Evolutionary conservation across 1,139 yeast species (phyloP).

Genomic region (Kluyveromyces sp.): DNA sequence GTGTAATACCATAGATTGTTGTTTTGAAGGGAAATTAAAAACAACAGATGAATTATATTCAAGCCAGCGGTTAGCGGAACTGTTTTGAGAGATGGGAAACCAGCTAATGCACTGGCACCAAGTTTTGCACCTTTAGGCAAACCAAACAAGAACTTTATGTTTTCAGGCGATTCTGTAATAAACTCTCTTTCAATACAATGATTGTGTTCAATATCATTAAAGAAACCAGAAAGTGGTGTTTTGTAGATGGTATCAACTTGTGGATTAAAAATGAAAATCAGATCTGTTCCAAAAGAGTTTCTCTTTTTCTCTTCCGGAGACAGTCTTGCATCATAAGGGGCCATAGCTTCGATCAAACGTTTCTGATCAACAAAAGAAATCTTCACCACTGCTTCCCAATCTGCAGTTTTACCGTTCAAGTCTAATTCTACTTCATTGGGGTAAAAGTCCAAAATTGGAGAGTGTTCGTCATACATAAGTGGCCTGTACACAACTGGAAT

Average conservation of each 20-base stretch:
- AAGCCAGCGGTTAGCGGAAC: slow-evolving; percentile 52
- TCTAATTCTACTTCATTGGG: slow-evolving; percentile 87
- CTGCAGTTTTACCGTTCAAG: slow-evolving; percentile 88
- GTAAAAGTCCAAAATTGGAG: slow-evolving; percentile 86
- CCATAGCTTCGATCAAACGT: slow-evolving; percentile 64
- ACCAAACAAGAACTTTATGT: slow-evolving; percentile 45
- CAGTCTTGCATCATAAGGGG: slow-evolving; percentile 52
- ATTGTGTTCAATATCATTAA: slow-evolving; percentile 70
- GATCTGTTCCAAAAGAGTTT: slow-evolving; percentile 65
- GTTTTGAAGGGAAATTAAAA: slow-evolving; percentile 78
- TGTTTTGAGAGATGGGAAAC: slow-evolving; percentile 78
- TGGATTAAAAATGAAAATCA: slow-evolving; percentile 67
- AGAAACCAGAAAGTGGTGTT: slow-evolving; percentile 73
- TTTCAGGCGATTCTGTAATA: slow-evolving; percentile 44
- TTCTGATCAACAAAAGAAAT: slow-evolving; percentile 86
- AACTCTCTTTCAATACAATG: slow-evolving; percentile 61
- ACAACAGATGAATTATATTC: slow-evolving; percentile 61
- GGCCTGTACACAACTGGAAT: slow-evolving; percentile 74
- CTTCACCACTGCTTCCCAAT: slow-evolving; percentile 98
- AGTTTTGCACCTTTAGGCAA: slow-evolving; percentile 58
- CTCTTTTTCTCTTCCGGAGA: slow-evolving; percentile 63
- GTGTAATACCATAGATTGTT: slow-evolving; percentile 69
- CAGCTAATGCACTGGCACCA: slow-evolving; percentile 71
- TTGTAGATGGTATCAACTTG: slow-evolving; percentile 63
- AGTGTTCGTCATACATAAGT: slow-evolving; percentile 79